Evolutionary conservation across 768 basidiomycete species (phyloP), one percentile per base, ranked within the genome.

Genomic region (Pluteus cervinus): DNA sequence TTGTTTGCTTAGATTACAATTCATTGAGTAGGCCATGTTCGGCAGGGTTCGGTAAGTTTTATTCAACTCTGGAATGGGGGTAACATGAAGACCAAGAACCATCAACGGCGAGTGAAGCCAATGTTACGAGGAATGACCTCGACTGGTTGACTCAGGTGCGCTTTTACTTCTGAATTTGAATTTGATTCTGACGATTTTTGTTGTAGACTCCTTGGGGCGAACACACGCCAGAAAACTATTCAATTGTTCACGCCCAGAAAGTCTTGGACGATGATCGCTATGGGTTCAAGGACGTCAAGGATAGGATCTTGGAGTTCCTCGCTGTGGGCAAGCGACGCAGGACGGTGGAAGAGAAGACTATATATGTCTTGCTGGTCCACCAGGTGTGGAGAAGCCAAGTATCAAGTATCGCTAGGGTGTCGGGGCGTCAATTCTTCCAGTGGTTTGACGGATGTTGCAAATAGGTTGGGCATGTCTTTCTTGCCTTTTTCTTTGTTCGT

Each of bases 321-420:
- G 91, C 92, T 1, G 91, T 94, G 1, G 91, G 92, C n/a, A 94
- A 92, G 56, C 75, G 93, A 1, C 80, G 92, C 12, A 94, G 94
- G 7, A 91, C 86, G 0, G 90, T 98, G 0, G 66, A 98, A 53
- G 94, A 93, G 47, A 99, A 99, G 69, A 99, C 98, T 50, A 83
- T n/a, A n/a, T 99, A 28, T 94, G 92, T 52, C 76, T 99, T n/a
- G 88, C 85, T 28, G 94, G 94, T 12, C 94, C 94, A 7, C 94
- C 94, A 3, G 94, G 94, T 55, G 94, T 99, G 4, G 94, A 93
- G 26, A 98, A 98, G 68, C 97, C 93, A 3, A 83, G 79, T 37
- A 94, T 98, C 29, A 93, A 86, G 82, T 2, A 94, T 99, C 35
- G 83, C 94, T 0, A 75, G 91, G n/a, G 93, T 93, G 3, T 66